Evolutionary conservation across 371 early-diverging fungal species (phyloP), one percentile per base, ranked within the genome.

Genomic region (Mortierella sp.): DNA sequence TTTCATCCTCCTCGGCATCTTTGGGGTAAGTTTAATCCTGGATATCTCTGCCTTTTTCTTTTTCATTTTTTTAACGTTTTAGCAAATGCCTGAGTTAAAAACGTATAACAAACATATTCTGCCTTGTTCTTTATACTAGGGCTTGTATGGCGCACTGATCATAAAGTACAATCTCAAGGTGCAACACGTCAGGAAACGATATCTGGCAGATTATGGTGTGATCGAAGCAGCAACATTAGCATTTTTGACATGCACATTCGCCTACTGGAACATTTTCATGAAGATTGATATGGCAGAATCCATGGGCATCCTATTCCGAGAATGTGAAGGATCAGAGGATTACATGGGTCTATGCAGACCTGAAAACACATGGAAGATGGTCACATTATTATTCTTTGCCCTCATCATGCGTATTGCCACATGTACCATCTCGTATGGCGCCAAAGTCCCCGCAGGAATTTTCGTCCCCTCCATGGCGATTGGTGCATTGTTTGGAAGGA

Each of bases 401-500:
- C 88, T 94, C 2, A 67, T 90, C 4, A 80, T 95, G 32, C 88
- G 95, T 22, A 85, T 89, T 19, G 65, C 84, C 10, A 89, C 93
- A n/a, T 92, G 94, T 0, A 88, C 92, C 15, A 72, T 94, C 24
- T 88, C 96, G 6, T 96, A 95, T 76, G 97, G 97, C 16, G 86
- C 91, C 74, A 87, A 85, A 52, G 91, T 89, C 67, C 98, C 99
- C 13, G 95, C 95, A 24, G 98, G 99, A 43, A 92, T 96, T 3
- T 97, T 98, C 81, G 89, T 96, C 24, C 97, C 98, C 0, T 91
- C 94, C 40, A 93, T 99, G 92, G 95, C 93, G 21, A 89, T 96
- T 24, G 99, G 99, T 11, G 98, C 98, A 1, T 85, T 92, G 33
- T 92, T 92, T 72, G 99, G 99, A 4, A 89, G 99, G 22, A 89